Evolutionary conservation across 1,284 basidiomycete genomes (phyloP).

Genomic region (Wallemia hederae): DNA sequence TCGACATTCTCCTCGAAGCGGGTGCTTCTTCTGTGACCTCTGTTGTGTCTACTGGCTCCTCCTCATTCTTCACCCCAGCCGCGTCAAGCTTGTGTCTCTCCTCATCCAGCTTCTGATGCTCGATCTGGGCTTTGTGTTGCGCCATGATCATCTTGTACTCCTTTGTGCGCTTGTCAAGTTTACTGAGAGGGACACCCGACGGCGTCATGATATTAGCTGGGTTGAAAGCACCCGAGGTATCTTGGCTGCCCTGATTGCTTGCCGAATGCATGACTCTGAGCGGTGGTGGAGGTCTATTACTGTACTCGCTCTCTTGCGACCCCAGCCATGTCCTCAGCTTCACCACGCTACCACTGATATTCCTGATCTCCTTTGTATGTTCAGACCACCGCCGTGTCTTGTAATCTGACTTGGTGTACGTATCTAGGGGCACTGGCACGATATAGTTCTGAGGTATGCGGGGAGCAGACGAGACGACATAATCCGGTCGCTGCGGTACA

Average conservation of each 20-base stretch:
- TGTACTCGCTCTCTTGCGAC: neutral
- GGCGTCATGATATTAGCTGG: neutral
- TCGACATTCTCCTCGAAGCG: no score
- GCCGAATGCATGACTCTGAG: neutral
- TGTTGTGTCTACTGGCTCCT: no score
- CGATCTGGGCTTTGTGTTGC: neutral
- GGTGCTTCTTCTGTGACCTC: no score
- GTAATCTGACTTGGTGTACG: neutral
- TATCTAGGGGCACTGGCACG: neutral
- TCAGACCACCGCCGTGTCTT: neutral
- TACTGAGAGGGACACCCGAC: neutral
- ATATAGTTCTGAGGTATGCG: neutral
- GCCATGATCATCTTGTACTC: neutral
- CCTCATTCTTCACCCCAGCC: no score
- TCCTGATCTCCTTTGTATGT: neutral
- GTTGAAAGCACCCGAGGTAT: neutral
- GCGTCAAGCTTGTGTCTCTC: neutral
- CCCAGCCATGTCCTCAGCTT: neutral
- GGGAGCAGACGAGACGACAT: neutral
- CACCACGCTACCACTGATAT: neutral
- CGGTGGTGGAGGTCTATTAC: neutral
- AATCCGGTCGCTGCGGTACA: neutral
- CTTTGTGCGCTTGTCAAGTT: neutral
- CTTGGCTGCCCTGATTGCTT: neutral
- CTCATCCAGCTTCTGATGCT: neutral